Conservation (phyloP, 306 rosid genomes). For the Purshia tridentata region DNA sequence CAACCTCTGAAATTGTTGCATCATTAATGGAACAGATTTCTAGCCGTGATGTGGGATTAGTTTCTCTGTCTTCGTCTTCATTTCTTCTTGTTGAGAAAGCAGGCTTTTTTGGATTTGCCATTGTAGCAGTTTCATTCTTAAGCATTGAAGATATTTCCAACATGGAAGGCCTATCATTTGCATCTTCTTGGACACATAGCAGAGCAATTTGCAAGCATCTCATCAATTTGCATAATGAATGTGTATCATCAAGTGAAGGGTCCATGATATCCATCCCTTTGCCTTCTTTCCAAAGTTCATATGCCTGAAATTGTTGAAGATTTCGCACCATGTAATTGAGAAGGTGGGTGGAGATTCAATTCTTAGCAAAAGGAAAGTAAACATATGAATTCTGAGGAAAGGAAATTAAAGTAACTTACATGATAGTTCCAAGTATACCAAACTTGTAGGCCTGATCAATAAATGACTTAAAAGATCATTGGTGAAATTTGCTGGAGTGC, state of each 20-base stretch:
- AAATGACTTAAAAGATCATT: too few relatives aligned
- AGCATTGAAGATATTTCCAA: conserved; percentile 37
- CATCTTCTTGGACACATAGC: conserved; percentile 34
- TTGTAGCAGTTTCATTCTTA: conserved; percentile 11
- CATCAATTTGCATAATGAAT: conserved; percentile 27
- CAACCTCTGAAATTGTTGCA: conserved; percentile 16
- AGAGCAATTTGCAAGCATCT: conserved; percentile 39
- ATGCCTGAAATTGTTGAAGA: conserved; percentile 33
- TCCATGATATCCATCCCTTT: conserved; percentile 32
- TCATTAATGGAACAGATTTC: conserved; percentile 7
- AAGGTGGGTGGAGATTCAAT: not conserved
- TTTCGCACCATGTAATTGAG: not conserved
- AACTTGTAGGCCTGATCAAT: conserved; percentile 39
- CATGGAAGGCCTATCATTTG: conserved; percentile 40
- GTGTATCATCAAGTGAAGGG: conserved; percentile 32
- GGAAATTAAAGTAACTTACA: conserved; percentile 22
- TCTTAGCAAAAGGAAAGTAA: not conserved
- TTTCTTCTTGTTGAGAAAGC: conserved; percentile 26
- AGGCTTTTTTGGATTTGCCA: conserved; percentile 22
- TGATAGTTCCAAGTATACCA: too few relatives aligned
- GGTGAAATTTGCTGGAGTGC: too few relatives aligned
- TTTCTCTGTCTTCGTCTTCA: not conserved
- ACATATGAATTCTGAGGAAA: not conserved
- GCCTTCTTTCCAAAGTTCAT: conserved; percentile 37
- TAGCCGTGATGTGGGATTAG: not conserved